Conservation (phyloP, 148 eudicot genomes). For the Silene conica region DNA sequence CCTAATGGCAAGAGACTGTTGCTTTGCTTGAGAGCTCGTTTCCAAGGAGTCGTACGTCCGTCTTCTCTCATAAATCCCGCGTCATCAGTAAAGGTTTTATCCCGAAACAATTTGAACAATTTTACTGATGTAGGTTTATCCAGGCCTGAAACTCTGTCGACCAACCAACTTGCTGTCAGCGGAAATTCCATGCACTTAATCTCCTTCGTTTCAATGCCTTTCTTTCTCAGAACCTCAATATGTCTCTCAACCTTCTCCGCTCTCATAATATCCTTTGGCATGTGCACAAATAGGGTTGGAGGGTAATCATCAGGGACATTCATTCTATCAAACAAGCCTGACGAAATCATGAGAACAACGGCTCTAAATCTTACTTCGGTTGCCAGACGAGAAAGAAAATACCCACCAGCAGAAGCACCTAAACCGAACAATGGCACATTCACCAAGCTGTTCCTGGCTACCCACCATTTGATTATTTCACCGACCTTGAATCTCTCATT, state of each 20-base stretch:
- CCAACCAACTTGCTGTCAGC: slow-evolving; percentile 50
- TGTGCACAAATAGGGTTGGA: slow-evolving; percentile 85
- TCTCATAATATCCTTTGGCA: slow-evolving; percentile 80
- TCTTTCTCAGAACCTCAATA: slow-evolving; percentile 40
- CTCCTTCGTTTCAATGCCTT: slow-evolving; percentile 56
- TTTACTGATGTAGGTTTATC: slow-evolving; percentile 36
- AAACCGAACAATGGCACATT: slow-evolving; percentile 72
- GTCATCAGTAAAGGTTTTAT: slow-evolving; percentile 52
- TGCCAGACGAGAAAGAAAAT: slow-evolving; percentile 79
- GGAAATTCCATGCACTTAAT: slow-evolving; percentile 70
- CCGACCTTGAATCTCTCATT: slow-evolving; percentile 47
- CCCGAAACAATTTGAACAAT: slow-evolving; percentile 44
- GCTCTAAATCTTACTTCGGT: slow-evolving; percentile 55
- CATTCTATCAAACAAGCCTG: slow-evolving; percentile 62
- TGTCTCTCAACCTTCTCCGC: slow-evolving; percentile 35
- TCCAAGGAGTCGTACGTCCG: slow-evolving; percentile 67
- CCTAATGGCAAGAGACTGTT: slow-evolving; percentile 39
- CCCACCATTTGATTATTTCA: slow-evolving; percentile 54
- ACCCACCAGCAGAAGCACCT: slow-evolving; percentile 98
- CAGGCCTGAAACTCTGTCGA: slow-evolving; percentile 54
- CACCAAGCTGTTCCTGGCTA: slow-evolving; percentile 44
- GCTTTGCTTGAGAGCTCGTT: slow-evolving; percentile 46
- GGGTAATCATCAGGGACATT: slow-evolving; percentile 58
- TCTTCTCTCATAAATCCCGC: slow-evolving; percentile 74
- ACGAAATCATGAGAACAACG: slow-evolving; percentile 73